Base-by-base conservation (phyloP, 225 moss, liverwort and hornwort species). In the Sphagnum contortum region DNA sequence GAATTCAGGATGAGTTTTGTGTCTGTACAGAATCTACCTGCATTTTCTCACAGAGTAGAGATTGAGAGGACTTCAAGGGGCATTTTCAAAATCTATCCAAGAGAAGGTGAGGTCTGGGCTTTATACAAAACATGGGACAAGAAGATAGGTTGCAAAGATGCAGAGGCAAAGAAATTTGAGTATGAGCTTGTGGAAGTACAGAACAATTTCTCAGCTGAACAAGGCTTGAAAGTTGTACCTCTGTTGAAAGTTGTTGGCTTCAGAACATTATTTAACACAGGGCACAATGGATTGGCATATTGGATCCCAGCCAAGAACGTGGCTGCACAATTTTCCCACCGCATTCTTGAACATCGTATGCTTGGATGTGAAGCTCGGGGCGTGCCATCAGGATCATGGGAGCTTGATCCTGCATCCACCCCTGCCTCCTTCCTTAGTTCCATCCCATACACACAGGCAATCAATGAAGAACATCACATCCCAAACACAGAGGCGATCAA, bases 401-500 rank as follows among this genome's bases (percentile, higher is more conserved):
- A 83, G 60, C 80, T 83, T 47, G 83, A 83, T 70, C 80, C 83
- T 70, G 83, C 83, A 63, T 83, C 83, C 9, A 83, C 83, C 12
- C 80, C 83, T 47, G 82, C 75, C 0, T 70, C 75, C 13, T 82
- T 75, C 63, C 47, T 82, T 29, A 29, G 29, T 29, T 29, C 29
- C 29, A 29, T 29, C 29, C 29, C 29, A 29, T 0, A 29, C 29
- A 29, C 29, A 29, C 29, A 29, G 29, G 29, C 29, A 29, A 29
- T 29, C 29, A 29, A 29, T 29, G 29, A 29, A 29, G 29, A 29
- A 29, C 29, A 29, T 29, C 29, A 29, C 29, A 29, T 29, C 29
- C 29, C 29, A 29, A 29, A 29, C 29, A 29, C 29, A 29, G 29
- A 29, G 29, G 29, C 29, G 29, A 29, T 29, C 29, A 29, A 29